Evolutionary conservation across 805 yeast genomes (phyloP), one percentile per base, ranked within the genome.

Genomic region (Barnettozyma sucrosica): DNA sequence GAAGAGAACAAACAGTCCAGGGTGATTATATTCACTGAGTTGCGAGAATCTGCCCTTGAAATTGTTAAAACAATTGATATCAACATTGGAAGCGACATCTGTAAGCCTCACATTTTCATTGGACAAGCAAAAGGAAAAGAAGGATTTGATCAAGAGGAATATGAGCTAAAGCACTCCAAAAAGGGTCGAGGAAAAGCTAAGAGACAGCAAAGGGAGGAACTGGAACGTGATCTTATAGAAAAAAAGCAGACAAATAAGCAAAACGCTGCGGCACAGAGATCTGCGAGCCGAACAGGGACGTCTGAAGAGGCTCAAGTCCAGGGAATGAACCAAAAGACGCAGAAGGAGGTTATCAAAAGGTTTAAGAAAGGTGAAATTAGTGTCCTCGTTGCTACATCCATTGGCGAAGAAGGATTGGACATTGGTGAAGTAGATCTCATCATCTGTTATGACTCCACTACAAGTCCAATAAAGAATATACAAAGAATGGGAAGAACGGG

Each of bases 401-500:
- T 93, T 61, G 99, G 98, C 41, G 99, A 93, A 64, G 99, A 93
- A 71, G 99, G 99, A 40, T 74, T 93, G 54, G 99, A 93, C 70
- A 95, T 93, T 55, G 99, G 99, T 28, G 97, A 95, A 63, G 99
- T 93, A 45, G 99, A 93, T 65, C 63, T 93, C 57, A 92, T 93
- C 55, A 75, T 93, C 7, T 90, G 97, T 61, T 93, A 81, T 66
- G 99, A 93, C 59, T 87, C 96, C 0, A 89, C 97, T 0, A 75
- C 89, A 25, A 88, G 96, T 40, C 97, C 98, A 0, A 92, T 93
- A 48, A 87, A 95, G 50, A 89, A 86, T 56, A 77, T 93, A 36
- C 99, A 93, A 63, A 71, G 99, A 56, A 89, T 93, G 95, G 99
- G 99, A 24, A 80, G 99, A 68, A 93, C 99, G 0, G 99, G 99